Base-by-base conservation (phyloP, 2,329 filamentous ascomycete genomes). In the Aureobasidium leucospermi region DNA sequence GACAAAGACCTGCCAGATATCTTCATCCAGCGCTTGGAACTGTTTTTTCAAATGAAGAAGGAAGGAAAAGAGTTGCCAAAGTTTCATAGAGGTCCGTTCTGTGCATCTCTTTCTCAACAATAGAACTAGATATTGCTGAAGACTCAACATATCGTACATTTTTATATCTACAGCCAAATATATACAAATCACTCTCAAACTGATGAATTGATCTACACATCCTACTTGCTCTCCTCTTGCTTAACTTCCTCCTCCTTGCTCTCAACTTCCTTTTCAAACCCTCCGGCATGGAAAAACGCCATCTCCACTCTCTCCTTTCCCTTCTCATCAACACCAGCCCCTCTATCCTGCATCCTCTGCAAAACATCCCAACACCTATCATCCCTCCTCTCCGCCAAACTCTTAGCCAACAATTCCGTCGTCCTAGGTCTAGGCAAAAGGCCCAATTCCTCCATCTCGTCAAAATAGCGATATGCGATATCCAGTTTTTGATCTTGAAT, bases 321-420 rank as follows among this genome's bases (percentile, higher is more conserved):
- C 6, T 19, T 41, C 34, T 28, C 32, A 5, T 19, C 32, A 4
- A 58, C 2, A 2, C 3, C 7, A 10, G 1, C 15, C 6, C 45
- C 52, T 45, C 43, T 46, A 38, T 72, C 69, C 32, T 68, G 67
- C 6, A 65, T 63, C 19, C 63, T 61, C 57, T 72, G 70, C 55
- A 72, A 52, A 5, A 71, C 65, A 60, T 72, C 70, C 70, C 70
- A 72, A 39, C 69, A 71, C 13, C 69, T 64, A 34, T 52, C 61
- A 60, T 72, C 70, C 3, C 65, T 63, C 1, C 64, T 59, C 6
- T 36, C 57, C 0, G 69, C 70, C 7, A 72, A 59, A 32, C 64
- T 46, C 13, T 62, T 56, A 0, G 67, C 67, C 11, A 72, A 29
- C 11, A 41, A 9, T 3, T 19, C 42, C 3, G 43, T 39, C 8